A percentile compares a stretch with the other conserved stretches of the same genome.
phyloP scores from a whole-genome alignment of 148 eudicot genomes.

The Rhododendron ferrugineum region DNA sequence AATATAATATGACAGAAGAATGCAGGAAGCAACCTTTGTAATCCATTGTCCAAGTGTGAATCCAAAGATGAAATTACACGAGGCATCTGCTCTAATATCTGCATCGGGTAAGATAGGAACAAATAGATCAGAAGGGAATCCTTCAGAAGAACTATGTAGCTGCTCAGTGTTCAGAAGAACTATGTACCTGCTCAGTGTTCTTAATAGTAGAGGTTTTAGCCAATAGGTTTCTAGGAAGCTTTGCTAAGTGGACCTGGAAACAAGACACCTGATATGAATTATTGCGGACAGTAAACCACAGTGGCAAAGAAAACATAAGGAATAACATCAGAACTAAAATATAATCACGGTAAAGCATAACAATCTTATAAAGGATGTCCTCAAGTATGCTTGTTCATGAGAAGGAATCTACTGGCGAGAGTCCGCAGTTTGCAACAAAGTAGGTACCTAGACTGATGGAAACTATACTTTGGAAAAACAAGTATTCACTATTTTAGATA shows the following conservation, averaged over 20 bases:
- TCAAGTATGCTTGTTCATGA: not conserved
- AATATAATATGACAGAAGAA: not conserved
- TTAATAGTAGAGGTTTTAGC: constrained; percentile 45
- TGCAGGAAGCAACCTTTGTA: constrained; percentile 45
- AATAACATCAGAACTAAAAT: not conserved
- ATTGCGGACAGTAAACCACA: not conserved
- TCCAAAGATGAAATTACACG: constrained; percentile 79
- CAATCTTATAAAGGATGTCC: not conserved
- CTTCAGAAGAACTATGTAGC: no score
- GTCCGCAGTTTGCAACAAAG: not conserved
- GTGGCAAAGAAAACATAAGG: not conserved
- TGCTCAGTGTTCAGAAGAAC: not conserved
- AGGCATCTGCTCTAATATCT: constrained; percentile 81
- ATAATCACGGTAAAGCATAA: not conserved
- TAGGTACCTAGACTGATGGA: not conserved
- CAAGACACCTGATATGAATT: not conserved
- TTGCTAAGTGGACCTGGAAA: constrained; percentile 41
- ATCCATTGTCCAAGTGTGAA: constrained; percentile 73
- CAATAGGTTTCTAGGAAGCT: constrained; percentile 58
- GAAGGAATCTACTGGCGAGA: not conserved
- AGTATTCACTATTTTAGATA: no score
- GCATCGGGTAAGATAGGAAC: constrained; percentile 15
- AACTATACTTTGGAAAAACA: not conserved
- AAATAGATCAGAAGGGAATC: not conserved
- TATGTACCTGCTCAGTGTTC: constrained; percentile 50